Percentiles rank a stretch among this genome's conserved stretches.
phyloP scores from a whole-genome alignment of 148 eudicot genomes.

The Camellia sinensis region DNA sequence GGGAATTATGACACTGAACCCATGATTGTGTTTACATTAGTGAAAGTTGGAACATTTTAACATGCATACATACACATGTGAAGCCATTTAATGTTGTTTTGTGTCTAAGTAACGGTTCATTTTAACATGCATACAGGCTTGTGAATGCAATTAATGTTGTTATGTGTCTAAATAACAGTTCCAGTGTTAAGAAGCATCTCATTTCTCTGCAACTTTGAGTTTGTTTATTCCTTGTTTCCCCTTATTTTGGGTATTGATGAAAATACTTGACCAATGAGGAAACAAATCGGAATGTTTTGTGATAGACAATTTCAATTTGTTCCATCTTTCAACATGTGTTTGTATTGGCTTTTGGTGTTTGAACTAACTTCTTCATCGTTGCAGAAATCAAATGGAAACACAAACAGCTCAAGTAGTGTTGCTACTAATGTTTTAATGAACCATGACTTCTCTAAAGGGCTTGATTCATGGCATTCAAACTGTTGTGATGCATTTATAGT shows the following conservation, averaged over 20 bases:
- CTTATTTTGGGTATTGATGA: background rate
- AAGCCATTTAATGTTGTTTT: background rate
- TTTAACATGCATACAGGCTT: background rate
- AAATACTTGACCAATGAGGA: background rate
- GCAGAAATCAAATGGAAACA: slow-evolving; percentile 39
- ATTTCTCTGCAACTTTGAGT: background rate
- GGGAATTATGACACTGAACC: background rate
- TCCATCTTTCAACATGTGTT: background rate
- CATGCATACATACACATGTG: background rate
- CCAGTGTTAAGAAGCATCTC: background rate
- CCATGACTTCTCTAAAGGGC: slow-evolving; percentile 75
- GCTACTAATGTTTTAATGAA: slow-evolving; percentile 55
- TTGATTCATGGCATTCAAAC: slow-evolving; percentile 76
- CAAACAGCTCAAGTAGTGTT: slow-evolving; percentile 23
- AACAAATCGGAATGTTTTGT: background rate
- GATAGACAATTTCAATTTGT: background rate
- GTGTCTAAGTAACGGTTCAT: too few species aligned
- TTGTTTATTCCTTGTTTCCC: background rate
- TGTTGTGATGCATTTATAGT: slow-evolving; percentile 59
- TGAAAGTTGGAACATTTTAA: background rate
- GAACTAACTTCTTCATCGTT: slow-evolving; percentile 12
- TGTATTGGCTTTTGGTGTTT: slow-evolving; percentile 12
- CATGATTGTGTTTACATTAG: background rate
- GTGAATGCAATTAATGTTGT: background rate
- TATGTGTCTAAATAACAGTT: background rate